Evolutionary conservation across 148 eudicot genomes (phyloP).

Genomic region (Drosera capensis): DNA sequence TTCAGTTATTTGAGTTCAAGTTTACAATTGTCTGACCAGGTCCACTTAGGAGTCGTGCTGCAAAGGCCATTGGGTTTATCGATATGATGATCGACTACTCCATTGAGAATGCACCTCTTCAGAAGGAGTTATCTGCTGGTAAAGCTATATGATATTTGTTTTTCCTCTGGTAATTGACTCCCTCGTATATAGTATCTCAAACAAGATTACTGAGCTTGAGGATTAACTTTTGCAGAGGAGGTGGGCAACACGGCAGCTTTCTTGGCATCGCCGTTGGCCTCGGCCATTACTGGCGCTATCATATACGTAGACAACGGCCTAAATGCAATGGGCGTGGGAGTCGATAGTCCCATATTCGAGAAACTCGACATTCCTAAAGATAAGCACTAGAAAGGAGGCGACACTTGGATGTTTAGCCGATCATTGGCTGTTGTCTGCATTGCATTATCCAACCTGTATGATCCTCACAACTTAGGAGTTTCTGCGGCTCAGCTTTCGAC

Average conservation of each 20-base stretch:
- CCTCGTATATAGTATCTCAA: too few relatives aligned
- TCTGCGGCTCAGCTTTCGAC: too few relatives aligned
- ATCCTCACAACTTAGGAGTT: too few relatives aligned
- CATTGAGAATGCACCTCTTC: conserved; percentile 67
- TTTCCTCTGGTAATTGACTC: neutral
- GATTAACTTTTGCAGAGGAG: conserved; percentile 48
- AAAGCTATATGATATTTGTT: conserved; percentile 5
- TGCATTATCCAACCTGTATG: too few relatives aligned
- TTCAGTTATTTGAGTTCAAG: neutral
- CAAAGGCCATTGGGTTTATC: conserved; percentile 93
- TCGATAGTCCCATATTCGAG: conserved; percentile 73
- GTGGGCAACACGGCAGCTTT: conserved; percentile 92
- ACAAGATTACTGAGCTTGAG: neutral
- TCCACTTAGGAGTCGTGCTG: conserved; percentile 93
- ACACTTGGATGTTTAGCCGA: too few relatives aligned
- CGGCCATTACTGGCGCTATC: conserved; percentile 88
- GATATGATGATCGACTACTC: conserved; percentile 98
- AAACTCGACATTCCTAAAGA: conserved; percentile 59
- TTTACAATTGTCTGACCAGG: conserved; percentile 24
- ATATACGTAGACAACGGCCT: conserved; percentile 90
- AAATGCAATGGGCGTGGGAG: conserved; percentile 94
- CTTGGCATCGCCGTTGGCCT: conserved; percentile 92
- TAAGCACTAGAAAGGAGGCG: conserved; percentile 19
- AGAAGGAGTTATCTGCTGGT: conserved; percentile 89
- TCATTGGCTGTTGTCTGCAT: too few relatives aligned